phyloP scores from a whole-genome alignment of 106 monocot genomes.

The Allium sativum region DNA sequence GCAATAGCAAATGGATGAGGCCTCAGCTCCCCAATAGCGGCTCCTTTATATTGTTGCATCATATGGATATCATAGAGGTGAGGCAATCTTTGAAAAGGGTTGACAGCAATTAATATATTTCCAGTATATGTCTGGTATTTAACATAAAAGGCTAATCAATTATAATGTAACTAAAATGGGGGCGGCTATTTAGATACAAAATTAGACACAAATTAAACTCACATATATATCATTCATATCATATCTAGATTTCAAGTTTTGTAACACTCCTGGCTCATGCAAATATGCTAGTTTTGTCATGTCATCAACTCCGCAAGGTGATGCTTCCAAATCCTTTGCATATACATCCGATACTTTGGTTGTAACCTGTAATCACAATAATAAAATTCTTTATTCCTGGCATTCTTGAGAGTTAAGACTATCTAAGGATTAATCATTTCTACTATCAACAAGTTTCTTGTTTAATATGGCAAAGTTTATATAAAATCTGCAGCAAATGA shows the following conservation, averaged over 20 bases:
- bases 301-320: constrained; percentile 14
- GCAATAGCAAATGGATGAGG: constrained; percentile 70
- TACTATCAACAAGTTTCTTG: no score
- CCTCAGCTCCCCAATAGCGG: constrained; percentile 47
- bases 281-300: constrained; percentile 18
- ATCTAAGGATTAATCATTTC: no score
- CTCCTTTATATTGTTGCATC: constrained; percentile 67
- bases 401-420: no score
- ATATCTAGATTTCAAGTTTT: constrained; percentile 14
- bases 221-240: constrained; percentile 19
- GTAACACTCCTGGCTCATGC: constrained; percentile 18
- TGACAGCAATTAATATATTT: constrained; percentile 62
- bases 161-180: background rate
- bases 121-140: constrained; percentile 49
- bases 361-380: constrained; percentile 4
- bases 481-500: no score
- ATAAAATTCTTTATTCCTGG: no score
- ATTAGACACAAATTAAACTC: no score
- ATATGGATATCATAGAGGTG: constrained; percentile 63
- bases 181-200: background rate
- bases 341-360: constrained; percentile 7
- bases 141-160: no score
- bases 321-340: constrained; percentile 13
- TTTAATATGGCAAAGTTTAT: no score
- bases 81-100: constrained; percentile 55